Base-by-base conservation (phyloP, 2,329 filamentous ascomycete genomes). In the Penicillium sp. region DNA sequence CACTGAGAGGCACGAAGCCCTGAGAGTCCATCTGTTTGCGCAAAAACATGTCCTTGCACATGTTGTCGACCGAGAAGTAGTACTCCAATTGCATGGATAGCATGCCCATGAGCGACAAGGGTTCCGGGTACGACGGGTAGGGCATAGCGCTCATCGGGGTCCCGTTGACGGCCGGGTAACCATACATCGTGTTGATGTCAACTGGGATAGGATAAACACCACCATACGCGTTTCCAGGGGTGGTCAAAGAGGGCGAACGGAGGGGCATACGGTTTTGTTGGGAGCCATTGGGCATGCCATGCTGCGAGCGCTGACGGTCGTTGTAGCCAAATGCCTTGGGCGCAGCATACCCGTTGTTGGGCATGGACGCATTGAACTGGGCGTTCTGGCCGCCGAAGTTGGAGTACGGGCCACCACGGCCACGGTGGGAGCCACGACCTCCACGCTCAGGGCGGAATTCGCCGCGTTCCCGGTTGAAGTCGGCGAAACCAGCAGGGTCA, bases 41-140 rank as follows among this genome's bases (percentile, higher is more conserved):
- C 51, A 99, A 78, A 70, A 84, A 97, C 64, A 88, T 79, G 64
- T 99, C 93, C 72, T 95, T 96, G 78, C 89, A 88, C 41, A 97
- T 79, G 67, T 99, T 99, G 64, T 96, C 88, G 25, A 95, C 81
- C 0, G 92, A 97, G 73, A 99, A 95, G 72, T 99, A 99, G 75
- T 96, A 99, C 64, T 95, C 89, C 75, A 81, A 66, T 64, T 85
- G 83, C 60, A 76, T 80, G 54, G 75, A 78, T 63, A 82, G 80
- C 79, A 80, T 80, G 65, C 69, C 69, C 55, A 81, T 71, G 29
- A 83, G 60, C 30, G 77, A 76, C 53, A 73, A 77, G n/a, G 79
- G 77, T 49, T 84, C 80, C 54, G 81, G 71, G 43, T 79, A 82
- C 35, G 79, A 76, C 54, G 76, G 75, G 62, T 78, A 86, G 7